Evolutionary conservation across 2,329 filamentous ascomycete genomes (phyloP).

Genomic region (Pseudocercospora vitis): DNA sequence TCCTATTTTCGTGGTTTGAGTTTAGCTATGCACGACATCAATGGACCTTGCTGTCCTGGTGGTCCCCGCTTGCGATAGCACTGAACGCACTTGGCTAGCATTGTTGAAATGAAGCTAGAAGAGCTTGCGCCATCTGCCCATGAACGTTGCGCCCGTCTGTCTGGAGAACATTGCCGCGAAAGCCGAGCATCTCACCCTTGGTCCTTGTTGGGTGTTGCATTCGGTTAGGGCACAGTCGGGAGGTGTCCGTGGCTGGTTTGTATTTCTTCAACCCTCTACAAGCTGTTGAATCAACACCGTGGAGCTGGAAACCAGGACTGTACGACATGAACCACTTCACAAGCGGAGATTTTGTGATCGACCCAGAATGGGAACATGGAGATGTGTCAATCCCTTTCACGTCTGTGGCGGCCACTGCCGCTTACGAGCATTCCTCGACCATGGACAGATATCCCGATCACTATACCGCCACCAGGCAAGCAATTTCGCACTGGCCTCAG

Average conservation of each 20-base stretch:
- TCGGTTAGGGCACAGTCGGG: background rate
- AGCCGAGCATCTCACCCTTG: background rate
- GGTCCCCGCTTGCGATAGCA: background rate
- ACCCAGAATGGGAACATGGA: background rate
- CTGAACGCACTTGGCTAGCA: slow-evolving; percentile 2
- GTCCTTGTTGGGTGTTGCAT: background rate
- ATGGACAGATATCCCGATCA: background rate
- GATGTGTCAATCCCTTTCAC: background rate
- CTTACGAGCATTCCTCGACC: background rate
- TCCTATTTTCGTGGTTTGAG: background rate
- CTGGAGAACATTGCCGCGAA: slow-evolving; percentile 5
- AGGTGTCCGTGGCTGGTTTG: background rate
- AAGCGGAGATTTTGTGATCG: background rate
- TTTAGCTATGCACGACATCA: slow-evolving; percentile 2
- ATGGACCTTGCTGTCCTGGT: background rate
- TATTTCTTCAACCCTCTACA: background rate
- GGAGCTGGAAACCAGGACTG: background rate
- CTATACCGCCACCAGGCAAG: background rate
- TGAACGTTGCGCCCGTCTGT: background rate
- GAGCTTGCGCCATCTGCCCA: slow-evolving; percentile 4
- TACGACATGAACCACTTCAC: background rate
- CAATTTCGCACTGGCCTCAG: slow-evolving; percentile 11
- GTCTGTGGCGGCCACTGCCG: background rate
- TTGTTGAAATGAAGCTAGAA: slow-evolving; percentile 2
- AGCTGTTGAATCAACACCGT: too few relatives aligned